These are phyloP conservation scores for Arthrobotrys musiformis DNA, from an alignment of 2,329 filamentous ascomycete genomes.

Conservation along the genomic window DNA sequence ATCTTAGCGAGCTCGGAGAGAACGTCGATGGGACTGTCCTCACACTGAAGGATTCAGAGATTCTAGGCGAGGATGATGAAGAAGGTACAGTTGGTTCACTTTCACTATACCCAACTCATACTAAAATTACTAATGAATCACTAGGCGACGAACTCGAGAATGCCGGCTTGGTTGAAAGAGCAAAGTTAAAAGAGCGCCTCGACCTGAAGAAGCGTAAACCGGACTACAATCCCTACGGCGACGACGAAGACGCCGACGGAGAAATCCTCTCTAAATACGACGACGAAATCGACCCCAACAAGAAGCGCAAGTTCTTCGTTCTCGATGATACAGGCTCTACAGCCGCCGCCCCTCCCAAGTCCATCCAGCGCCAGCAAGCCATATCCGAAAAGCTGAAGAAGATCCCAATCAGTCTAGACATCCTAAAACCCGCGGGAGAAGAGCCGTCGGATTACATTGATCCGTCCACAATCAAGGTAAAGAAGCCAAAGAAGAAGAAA, in stretches of 20 bases:
- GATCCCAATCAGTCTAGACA: conserved; percentile 80
- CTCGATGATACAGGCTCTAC: conserved; percentile 80
- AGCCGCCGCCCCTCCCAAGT: conserved; percentile 72
- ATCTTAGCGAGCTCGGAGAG: conserved; percentile 81
- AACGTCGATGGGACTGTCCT: conserved; percentile 84
- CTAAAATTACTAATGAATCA: conserved; percentile 61
- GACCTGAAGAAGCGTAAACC: conserved; percentile 90
- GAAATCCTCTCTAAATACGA: conserved; percentile 91
- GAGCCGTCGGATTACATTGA: conserved; percentile 89
- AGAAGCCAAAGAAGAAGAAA: conserved; percentile 87
- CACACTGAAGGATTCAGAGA: conserved; percentile 91
- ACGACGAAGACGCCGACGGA: conserved; percentile 71
- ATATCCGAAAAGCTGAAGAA: conserved; percentile 72
- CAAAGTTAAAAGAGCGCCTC: conserved; percentile 78
- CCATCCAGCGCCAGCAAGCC: conserved; percentile 66
- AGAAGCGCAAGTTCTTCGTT: conserved; percentile 81
- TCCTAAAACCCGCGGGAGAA: conserved; percentile 70
- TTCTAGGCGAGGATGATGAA: conserved; percentile 72
- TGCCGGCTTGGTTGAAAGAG: conserved; percentile 75
- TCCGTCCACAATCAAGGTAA: conserved; percentile 85
- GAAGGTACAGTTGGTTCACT: conserved; percentile 64
- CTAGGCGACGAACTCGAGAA: conserved; percentile 92
- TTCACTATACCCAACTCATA: not conserved
- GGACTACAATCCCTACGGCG: conserved; percentile 84
- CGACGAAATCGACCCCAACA: conserved; percentile 92